Evolutionary conservation across 164 flowering plant genomes (phyloP).

Genomic region (Houttuynia cordata): DNA sequence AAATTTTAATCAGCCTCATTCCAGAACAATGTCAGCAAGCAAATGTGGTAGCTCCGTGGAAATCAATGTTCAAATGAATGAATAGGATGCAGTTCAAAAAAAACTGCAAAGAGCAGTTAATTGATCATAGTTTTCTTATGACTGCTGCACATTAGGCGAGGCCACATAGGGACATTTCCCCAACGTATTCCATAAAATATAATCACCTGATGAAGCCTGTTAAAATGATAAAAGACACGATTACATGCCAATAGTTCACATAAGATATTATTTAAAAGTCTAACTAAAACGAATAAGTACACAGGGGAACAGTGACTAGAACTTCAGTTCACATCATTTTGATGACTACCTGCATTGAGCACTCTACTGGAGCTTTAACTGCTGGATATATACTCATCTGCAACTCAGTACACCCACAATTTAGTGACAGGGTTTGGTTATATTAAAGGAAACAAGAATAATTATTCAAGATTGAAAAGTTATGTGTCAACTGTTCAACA

Average conservation of each 20-base stretch:
- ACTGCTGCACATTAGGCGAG: conserved; percentile 10
- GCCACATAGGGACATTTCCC: conserved; percentile 85
- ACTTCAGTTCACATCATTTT: neutral
- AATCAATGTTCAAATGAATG: neutral
- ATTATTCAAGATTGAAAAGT: too few relatives aligned
- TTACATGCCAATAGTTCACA: neutral
- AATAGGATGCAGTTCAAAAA: neutral
- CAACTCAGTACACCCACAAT: conserved; percentile 8
- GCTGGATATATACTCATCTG: conserved; percentile 92
- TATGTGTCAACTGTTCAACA: too few relatives aligned
- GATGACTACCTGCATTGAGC: conserved; percentile 55
- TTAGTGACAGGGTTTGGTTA: neutral
- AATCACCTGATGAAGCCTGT: conserved; percentile 82
- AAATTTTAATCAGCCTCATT: too few relatives aligned
- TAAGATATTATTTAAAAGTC: neutral
- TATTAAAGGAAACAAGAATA: neutral
- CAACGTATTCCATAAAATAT: conserved; percentile 96
- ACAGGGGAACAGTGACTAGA: neutral
- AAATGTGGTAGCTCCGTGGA: neutral
- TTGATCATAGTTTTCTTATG: neutral
- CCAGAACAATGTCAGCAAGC: too few relatives aligned
- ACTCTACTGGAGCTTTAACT: conserved; percentile 84
- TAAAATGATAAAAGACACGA: neutral
- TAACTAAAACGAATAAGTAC: neutral
- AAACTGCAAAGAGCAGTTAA: too few relatives aligned